phyloP scores from a whole-genome alignment of 805 yeast species.

The Candida silvicultrix region DNA sequence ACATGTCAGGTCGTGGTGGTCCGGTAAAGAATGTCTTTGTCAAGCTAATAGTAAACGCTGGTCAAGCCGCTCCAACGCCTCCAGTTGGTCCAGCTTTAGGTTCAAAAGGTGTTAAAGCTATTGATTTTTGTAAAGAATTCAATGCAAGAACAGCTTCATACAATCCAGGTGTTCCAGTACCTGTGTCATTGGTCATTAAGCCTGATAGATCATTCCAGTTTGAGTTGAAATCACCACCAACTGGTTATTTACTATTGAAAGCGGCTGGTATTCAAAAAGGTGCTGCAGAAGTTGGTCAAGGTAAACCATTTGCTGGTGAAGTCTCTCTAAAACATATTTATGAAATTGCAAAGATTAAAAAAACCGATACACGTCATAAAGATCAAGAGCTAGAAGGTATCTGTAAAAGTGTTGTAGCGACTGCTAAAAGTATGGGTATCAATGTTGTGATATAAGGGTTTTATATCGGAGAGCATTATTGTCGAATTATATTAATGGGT shows the following conservation, averaged over 20 bases:
- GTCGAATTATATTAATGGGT: no score
- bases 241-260: conserved; percentile 76
- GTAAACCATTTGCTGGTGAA: conserved; percentile 56
- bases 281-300: conserved; percentile 48
- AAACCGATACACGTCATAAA: conserved; percentile 76
- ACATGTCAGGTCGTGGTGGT: conserved; percentile 22
- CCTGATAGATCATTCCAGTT: conserved; percentile 91
- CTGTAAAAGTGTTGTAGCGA: conserved; percentile 75
- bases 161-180: conserved; percentile 84
- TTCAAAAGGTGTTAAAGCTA: conserved; percentile 97
- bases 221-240: conserved; percentile 86
- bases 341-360: conserved; percentile 91
- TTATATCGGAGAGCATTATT: no score
- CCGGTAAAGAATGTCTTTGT: conserved; percentile 46
- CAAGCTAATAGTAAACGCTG: conserved; percentile 92
- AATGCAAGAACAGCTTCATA: conserved; percentile 92
- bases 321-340: conserved; percentile 82
- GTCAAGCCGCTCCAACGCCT: conserved; percentile 97
- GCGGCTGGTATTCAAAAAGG: conserved; percentile 83
- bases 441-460: conserved; percentile 68
- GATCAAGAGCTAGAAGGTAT: conserved; percentile 66
- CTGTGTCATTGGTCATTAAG: conserved; percentile 74
- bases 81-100: conserved; percentile 99
- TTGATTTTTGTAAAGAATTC: conserved; percentile 96
- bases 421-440: conserved; percentile 88